Base-by-base conservation (phyloP, 176 grass and related monocot species). In the Tillandsia fasciculata region DNA sequence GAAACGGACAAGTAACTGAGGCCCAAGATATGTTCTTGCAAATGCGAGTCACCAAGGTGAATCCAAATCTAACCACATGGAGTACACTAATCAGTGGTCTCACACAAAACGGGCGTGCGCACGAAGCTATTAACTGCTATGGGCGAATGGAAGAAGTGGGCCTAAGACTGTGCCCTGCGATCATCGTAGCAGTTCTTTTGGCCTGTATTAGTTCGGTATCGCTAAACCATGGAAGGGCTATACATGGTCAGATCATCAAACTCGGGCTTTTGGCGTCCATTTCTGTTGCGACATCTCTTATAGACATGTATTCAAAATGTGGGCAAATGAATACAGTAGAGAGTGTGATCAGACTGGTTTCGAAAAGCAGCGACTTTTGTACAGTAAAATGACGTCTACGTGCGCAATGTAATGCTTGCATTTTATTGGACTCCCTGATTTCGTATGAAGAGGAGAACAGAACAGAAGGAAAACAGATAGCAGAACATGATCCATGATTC, bases 1-100 rank as follows among this genome's bases (percentile, higher is more conserved):
- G 48, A 14, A 74, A 74, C 50, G 61, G 72, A 26, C 48, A 65
- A 22, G 48, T 74, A 12, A 13, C 47, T 52, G 72, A 74, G 22
- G 72, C 72, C 12, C 5, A 52, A 74, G 47, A 27, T 74, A n/a
- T 65, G 59, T 74, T 74, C 23, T 26, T 42, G 5, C 54, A 65
- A 49, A 74, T 74, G 72, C 72, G 52, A 74, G 8, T 64, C 20
- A 29, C 20, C 11, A 48, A 49, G 22, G 48, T 51, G 61, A 11
- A 11, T 26, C 72, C 72, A 52, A 52, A 74, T 64, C 42, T 65
- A 50, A 65, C 63, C 58, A 74, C 72, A 52, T 74, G 72, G 72
- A 26, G 48, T 74, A 65, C n/a, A 50, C 61, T 74, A 11, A 51
- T 74, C 15, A 47, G 63, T 74, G 72, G 61, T 12, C 63, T 74